These are phyloP conservation scores for Colletotrichum simmondsii DNA, from an alignment of 2,329 filamentous ascomycete species.

Conservation along the genomic window DNA sequence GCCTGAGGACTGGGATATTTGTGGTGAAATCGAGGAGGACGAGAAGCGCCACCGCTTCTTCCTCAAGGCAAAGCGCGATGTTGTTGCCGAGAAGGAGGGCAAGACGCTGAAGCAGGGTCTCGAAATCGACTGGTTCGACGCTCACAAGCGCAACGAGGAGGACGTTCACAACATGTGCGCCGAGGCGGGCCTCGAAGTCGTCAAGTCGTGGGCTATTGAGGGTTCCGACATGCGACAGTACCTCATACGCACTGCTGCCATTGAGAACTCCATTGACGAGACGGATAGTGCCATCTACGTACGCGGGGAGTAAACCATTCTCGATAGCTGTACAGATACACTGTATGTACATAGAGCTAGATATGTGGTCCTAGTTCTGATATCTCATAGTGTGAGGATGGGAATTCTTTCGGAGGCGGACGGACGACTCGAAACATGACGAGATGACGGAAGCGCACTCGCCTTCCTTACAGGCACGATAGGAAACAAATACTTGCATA, in stretches of 20 bases:
- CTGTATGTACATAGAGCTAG: neutral
- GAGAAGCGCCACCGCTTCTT: conserved; percentile 53
- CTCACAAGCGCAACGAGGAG: conserved; percentile 52
- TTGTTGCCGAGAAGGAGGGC: conserved; percentile 40
- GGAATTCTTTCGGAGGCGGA: neutral
- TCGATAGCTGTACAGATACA: neutral
- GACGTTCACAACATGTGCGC: conserved; percentile 51
- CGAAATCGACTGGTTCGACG: conserved; percentile 56
- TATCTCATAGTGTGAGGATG: neutral
- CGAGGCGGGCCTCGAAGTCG: conserved; percentile 49
- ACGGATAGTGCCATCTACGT: conserved; percentile 47
- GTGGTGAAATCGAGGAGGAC: conserved; percentile 47
- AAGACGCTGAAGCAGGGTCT: conserved; percentile 44
- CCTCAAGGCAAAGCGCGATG: conserved; percentile 48
- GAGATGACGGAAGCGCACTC: neutral
- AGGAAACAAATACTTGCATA: no score
- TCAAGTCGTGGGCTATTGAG: conserved; percentile 49
- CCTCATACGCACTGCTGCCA: conserved; percentile 42
- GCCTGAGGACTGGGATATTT: conserved; percentile 50
- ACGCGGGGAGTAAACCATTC: neutral
- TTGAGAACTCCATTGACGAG: conserved; percentile 45
- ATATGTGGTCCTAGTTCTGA: neutral
- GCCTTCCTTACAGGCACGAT: neutral
- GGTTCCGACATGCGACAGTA: conserved; percentile 52
- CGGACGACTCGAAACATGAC: neutral